phyloP scores from a whole-genome alignment of 2,329 filamentous ascomycete genomes.

The Penicillium sp. region DNA sequence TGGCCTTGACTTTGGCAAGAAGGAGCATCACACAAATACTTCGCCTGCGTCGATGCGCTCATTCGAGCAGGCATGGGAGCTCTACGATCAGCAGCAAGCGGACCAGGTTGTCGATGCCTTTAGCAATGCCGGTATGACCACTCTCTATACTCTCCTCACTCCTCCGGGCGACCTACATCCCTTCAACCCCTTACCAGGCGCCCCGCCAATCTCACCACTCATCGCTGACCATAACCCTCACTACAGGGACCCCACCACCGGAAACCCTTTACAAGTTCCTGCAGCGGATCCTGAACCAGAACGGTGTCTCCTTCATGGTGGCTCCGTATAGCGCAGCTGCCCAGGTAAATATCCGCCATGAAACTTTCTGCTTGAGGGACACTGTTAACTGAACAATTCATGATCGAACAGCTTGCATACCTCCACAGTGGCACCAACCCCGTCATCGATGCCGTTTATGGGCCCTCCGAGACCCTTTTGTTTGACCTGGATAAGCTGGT shows the following conservation, averaged over 20 bases:
- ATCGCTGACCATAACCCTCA: conserved; percentile 26
- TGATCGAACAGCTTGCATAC: conserved; percentile 58
- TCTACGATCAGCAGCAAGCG: conserved; percentile 78
- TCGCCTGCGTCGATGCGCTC: conserved; percentile 61
- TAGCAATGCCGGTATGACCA: conserved; percentile 65
- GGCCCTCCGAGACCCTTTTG: conserved; percentile 76
- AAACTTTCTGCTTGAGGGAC: not conserved
- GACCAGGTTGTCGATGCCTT: conserved; percentile 81
- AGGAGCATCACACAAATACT: conserved; percentile 60
- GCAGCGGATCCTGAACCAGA: conserved; percentile 65
- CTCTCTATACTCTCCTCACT: conserved; percentile 8
- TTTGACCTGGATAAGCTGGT: conserved; percentile 78
- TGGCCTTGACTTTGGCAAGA: conserved; percentile 73
- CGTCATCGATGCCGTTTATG: conserved; percentile 70
- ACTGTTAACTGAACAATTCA: conserved; percentile 3
- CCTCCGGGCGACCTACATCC: conserved; percentile 4
- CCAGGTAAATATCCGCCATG: conserved; percentile 57
- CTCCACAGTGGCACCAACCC: conserved; percentile 67
- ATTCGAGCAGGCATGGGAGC: conserved; percentile 75
- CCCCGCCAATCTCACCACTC: conserved; percentile 1
- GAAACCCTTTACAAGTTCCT: conserved; percentile 72
- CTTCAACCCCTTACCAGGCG: not conserved
- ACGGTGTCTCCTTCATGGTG: conserved; percentile 69
- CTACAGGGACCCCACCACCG: conserved; percentile 62
- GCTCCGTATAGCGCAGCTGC: conserved; percentile 84